Conservation (phyloP, 176 grass and related monocot species). For the Thinopyrum elongatum region DNA sequence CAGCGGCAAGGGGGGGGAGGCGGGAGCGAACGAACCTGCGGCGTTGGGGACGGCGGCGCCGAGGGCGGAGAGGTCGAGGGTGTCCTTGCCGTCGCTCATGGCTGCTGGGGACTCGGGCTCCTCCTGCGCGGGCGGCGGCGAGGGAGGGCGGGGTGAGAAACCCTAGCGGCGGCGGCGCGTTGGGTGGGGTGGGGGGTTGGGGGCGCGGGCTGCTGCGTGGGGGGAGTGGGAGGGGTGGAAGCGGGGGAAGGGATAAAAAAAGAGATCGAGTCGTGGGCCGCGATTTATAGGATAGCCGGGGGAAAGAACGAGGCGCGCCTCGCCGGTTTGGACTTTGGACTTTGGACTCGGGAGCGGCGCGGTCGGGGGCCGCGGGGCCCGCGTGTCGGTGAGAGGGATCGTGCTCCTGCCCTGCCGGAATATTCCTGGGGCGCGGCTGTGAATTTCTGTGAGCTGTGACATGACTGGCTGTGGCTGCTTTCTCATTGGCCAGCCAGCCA, state of each 20-base stretch:
- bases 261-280: conserved; percentile 2
- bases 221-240: not conserved
- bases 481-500: not conserved
- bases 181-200: not conserved
- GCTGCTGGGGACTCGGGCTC: conserved; percentile 22
- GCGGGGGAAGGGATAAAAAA: conserved; percentile 41
- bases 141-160: conserved; percentile 34
- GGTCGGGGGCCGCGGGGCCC: conserved; percentile 19
- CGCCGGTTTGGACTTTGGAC: not conserved
- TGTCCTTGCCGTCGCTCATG: conserved; percentile 75
- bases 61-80: conserved; percentile 67
- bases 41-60: conserved; percentile 54
- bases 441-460: not conserved
- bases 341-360: conserved; percentile 28
- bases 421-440: not conserved
- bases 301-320: not conserved
- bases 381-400: not conserved
- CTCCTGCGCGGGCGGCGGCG: conserved; percentile 24
- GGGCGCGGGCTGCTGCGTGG: not conserved
- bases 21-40: conserved; percentile 1
- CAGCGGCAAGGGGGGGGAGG: not conserved
- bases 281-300: conserved; percentile 26
- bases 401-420: not conserved
- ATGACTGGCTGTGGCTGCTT: not conserved
- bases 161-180: conserved; percentile 53